Conservation (phyloP, 306 rosid genomes). For the Acacia confusa region DNA sequence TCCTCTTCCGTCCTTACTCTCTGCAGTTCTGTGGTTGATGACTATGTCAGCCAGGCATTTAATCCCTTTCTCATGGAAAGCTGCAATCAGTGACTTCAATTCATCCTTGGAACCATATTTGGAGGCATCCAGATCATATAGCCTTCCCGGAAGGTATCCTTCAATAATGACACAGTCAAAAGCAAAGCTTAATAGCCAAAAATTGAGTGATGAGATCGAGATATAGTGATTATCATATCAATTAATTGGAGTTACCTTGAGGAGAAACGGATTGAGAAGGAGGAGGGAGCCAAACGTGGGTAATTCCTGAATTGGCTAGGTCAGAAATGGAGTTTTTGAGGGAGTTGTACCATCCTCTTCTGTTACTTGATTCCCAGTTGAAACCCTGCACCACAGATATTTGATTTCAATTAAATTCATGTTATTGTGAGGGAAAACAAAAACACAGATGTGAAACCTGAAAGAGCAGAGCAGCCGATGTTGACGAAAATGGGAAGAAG, state of each 20-base stretch:
- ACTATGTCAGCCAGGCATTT: slow-evolving; percentile 75
- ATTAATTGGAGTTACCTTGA: slow-evolving; percentile 36
- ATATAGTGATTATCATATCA: not conserved
- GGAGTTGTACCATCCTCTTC: slow-evolving; percentile 75
- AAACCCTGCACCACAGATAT: slow-evolving; percentile 53
- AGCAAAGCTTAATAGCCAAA: not conserved
- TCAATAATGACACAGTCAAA: not conserved
- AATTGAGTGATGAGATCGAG: not conserved
- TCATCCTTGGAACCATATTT: slow-evolving; percentile 60
- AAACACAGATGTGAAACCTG: slow-evolving; percentile 46
- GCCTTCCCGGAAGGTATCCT: slow-evolving; percentile 87
- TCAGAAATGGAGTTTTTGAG: slow-evolving; percentile 60
- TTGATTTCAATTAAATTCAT: not conserved
- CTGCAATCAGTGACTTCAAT: slow-evolving; percentile 52
- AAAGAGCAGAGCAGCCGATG: slow-evolving; percentile 58
- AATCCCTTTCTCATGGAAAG: slow-evolving; percentile 51
- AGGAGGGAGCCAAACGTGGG: slow-evolving; percentile 97
- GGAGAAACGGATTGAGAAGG: slow-evolving; percentile 60
- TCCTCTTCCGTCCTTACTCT: slow-evolving; percentile 63
- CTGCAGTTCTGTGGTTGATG: slow-evolving; percentile 86
- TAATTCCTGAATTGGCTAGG: slow-evolving; percentile 54
- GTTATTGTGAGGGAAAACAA: not conserved
- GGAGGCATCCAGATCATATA: slow-evolving; percentile 82
- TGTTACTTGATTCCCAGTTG: slow-evolving; percentile 80
- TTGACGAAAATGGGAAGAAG: slow-evolving; percentile 41